A percentile compares a stretch with the other conserved stretches of the same genome.
These are phyloP conservation scores for Miscanthus sacchariflorus DNA, from an alignment of 202 grass and related monocot genomes.

Conservation along the genomic window DNA sequence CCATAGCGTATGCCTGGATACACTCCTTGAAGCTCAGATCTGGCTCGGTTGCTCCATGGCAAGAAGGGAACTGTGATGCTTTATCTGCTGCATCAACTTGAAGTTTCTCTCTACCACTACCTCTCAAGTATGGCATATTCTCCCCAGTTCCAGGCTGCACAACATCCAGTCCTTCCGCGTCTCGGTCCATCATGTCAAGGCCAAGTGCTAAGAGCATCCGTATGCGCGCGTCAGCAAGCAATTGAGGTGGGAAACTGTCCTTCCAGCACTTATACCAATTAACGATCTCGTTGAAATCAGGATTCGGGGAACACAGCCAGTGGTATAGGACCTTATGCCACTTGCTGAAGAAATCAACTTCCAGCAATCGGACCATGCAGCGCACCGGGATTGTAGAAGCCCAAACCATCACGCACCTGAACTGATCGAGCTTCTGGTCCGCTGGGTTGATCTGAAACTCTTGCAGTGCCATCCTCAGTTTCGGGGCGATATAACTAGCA, in stretches of 20 bases:
- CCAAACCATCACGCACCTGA: constrained; percentile 82
- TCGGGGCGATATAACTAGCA: constrained; percentile 64
- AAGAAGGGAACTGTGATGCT: constrained; percentile 5
- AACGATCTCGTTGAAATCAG: constrained; percentile 76
- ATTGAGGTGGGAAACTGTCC: constrained; percentile 67
- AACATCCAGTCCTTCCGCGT: constrained; percentile 72
- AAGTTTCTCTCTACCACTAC: constrained; percentile 57
- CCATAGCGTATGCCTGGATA: constrained; percentile 77
- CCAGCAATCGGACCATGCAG: constrained; percentile 74
- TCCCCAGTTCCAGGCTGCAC: constrained; percentile 66
- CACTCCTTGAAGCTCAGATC: constrained; percentile 89
- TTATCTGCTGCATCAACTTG: constrained; percentile 66
- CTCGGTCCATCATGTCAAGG: constrained; percentile 91
- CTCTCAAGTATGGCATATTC: constrained; percentile 66
- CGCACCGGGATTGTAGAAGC: constrained; percentile 62
- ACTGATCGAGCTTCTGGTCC: constrained; percentile 74
- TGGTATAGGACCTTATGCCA: constrained; percentile 78
- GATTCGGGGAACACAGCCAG: constrained; percentile 68
- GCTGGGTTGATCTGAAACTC: constrained; percentile 82
- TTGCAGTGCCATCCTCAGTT: constrained; percentile 66
- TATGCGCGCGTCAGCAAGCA: constrained; percentile 78
- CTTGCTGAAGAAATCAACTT: constrained; percentile 86
- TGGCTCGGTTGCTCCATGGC: constrained; percentile 36
- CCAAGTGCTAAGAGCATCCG: constrained; percentile 61
- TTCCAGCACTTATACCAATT: constrained; percentile 87